Percentiles rank a stretch among this genome's conserved stretches.
Conservation (phyloP, 257 asterid genomes). For the Solanum okadae region DNA sequence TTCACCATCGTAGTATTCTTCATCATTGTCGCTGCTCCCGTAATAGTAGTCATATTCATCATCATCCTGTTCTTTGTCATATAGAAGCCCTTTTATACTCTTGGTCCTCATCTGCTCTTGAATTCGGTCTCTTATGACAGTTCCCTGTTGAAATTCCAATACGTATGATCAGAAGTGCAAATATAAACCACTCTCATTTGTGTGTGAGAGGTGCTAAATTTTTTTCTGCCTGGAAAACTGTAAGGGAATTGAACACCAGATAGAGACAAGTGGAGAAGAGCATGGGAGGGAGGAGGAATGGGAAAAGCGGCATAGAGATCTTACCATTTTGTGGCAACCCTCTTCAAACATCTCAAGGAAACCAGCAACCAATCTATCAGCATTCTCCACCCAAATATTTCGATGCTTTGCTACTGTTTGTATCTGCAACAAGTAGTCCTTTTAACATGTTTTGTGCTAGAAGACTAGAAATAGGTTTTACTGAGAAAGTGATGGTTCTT, state of each 20-base stretch:
- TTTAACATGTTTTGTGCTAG: background rate
- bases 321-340: constrained; percentile 40
- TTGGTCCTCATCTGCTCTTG: constrained; percentile 38
- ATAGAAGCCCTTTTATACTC: constrained; percentile 26
- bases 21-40: constrained; percentile 14
- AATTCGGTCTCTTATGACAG: constrained; percentile 45
- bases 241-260: background rate
- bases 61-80: constrained; percentile 25
- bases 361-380: constrained; percentile 52
- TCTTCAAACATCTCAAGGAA: constrained; percentile 62
- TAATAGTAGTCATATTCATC: constrained; percentile 18
- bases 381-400: constrained; percentile 54
- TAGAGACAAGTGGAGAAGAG: background rate
- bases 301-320: background rate
- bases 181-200: background rate
- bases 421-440: constrained; percentile 23
- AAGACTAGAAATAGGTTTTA: background rate
- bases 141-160: constrained; percentile 25
- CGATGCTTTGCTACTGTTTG: constrained; percentile 45
- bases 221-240: no score
- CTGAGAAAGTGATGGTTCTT: background rate
- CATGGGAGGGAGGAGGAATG: background rate
- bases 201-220: background rate
- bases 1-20: constrained; percentile 21
- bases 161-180: background rate